Evolutionary conservation across 163 green algal species (phyloP).

Genomic region (Coccomyxa subellipsoidea): DNA sequence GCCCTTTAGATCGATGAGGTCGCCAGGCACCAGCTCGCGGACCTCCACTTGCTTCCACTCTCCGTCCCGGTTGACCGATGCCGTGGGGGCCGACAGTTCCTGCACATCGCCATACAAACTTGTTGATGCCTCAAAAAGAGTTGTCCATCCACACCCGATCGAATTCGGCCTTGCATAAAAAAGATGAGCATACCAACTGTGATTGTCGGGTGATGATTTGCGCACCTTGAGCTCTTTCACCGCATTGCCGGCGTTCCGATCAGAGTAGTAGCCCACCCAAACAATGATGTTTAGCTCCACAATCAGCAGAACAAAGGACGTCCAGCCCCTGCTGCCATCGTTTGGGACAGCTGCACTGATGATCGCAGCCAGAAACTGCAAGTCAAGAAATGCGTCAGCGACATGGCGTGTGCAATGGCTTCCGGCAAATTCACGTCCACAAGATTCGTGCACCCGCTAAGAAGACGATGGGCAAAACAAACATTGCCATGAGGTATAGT

Average conservation of each 20-base stretch:
- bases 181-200: too few relatives aligned
- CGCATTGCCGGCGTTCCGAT: conserved; percentile 49
- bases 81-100: conserved; percentile 42
- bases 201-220: too few relatives aligned
- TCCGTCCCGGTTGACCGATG: conserved; percentile 43
- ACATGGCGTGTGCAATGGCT: not conserved
- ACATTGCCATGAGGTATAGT: not conserved
- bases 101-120: too few relatives aligned
- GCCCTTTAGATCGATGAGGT: conserved; percentile 47
- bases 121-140: too few relatives aligned
- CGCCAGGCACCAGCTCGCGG: conserved; percentile 50
- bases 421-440: not conserved
- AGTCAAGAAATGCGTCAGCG: not conserved
- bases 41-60: conserved; percentile 39
- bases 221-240: conserved; percentile 44
- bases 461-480: too few relatives aligned
- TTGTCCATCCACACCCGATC: too few relatives aligned
- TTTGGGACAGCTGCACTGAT: conserved; percentile 24
- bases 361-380: conserved; percentile 31
- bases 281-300: conserved; percentile 32
- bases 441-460: too few relatives aligned
- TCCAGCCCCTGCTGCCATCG: conserved; percentile 31
- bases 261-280: conserved; percentile 32
- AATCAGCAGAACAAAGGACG: conserved; percentile 33
- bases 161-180: too few relatives aligned